Evolutionary conservation across 2,329 filamentous ascomycete species (phyloP).

Genomic region (Colletotrichum ledebouriae): DNA sequence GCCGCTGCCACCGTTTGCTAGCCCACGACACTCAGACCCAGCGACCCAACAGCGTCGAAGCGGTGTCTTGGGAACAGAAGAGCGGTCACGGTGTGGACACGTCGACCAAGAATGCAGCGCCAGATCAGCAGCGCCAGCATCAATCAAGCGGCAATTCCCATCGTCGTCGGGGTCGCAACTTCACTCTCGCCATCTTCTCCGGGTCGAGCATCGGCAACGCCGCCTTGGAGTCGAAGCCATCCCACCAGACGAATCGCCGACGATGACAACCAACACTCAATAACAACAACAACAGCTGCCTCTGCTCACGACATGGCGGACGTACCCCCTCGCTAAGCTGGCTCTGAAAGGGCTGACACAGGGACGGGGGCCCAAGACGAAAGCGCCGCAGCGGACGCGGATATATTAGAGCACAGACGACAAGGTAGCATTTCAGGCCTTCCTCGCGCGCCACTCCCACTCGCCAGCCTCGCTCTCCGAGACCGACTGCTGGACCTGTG

Average conservation of each 20-base stretch:
- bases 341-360: neutral
- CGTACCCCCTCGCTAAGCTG: neutral
- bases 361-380: neutral
- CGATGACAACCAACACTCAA: neutral
- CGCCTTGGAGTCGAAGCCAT: neutral
- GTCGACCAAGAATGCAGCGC: neutral
- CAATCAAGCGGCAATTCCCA: neutral
- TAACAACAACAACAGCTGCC: neutral
- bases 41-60: neutral
- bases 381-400: neutral
- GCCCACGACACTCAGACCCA: neutral
- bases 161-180: neutral
- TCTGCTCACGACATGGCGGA: conserved; percentile 3
- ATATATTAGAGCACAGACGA: neutral
- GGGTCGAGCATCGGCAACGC: neutral
- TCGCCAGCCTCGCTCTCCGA: conserved; percentile 6
- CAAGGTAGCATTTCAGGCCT: neutral
- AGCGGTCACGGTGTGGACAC: neutral
- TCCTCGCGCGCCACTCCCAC: conserved; percentile 18
- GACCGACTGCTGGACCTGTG: neutral
- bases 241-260: neutral
- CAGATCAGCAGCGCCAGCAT: neutral
- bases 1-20: neutral
- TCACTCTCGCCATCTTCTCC: neutral
- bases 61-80: conserved; percentile 4